Evolutionary conservation across 352 stramenopile species (phyloP), one percentile per base, ranked within the genome.

Genomic region (Pythium dissotocum): DNA sequence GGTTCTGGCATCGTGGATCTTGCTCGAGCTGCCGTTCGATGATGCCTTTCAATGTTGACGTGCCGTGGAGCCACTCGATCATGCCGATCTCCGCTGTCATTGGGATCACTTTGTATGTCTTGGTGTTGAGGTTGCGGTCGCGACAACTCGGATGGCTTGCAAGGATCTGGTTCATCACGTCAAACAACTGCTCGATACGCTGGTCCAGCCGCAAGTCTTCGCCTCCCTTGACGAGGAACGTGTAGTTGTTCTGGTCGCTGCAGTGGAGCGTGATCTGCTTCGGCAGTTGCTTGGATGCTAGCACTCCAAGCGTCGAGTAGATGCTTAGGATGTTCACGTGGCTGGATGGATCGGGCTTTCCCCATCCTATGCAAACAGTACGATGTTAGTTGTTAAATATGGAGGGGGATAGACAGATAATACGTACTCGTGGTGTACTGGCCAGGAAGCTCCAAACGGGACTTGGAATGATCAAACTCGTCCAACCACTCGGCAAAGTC

Each of bases 121-220:
- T 80, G 6, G 84, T 85, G 24, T 68, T 75, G 36, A 97, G 67
- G 48, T 78, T 77, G 26, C 86, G 70, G 26, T 93, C 85, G 36
- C 78, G 78, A 26, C 90, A 97, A 1, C 74, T 71, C 7, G 83
- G 70, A 36, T 95, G 73, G 40, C 77, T 73, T 26, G 79, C 63
- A 14, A 98, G 77, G 54, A 97, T 88, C 54, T 89, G 78, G 66
- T 98, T 98, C 87, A 98, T 97, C 26, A 97, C 82, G 24, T 85
- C 84, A 75, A 98, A 98, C 4, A 98, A 72, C 63, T 97, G 90
- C 64, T 98, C 88, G 57, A 98, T 97, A 56, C 93, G 87, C 65
- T 97, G 85, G 70, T 98, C 93, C 58, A 97, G 79, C 6, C 93
- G 87, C 59, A 97, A 69, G 56, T 98, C 93, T 75, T 98, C 93